Evolutionary conservation across 306 rosid species (phyloP).

Genomic region (Leucaena leucocephala): DNA sequence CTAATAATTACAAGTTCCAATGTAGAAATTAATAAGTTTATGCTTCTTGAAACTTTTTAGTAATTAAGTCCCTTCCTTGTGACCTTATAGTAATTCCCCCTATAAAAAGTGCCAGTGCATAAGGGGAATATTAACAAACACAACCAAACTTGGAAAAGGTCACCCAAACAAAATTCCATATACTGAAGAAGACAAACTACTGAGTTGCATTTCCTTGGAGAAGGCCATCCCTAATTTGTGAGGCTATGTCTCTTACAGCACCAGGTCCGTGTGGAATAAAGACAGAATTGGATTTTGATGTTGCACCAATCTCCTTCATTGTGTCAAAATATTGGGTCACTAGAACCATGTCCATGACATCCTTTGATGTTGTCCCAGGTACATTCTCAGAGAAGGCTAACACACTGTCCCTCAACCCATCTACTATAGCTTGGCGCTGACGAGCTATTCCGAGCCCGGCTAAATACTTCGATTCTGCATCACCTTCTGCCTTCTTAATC

Average conservation of each 20-base stretch:
- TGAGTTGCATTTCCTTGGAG: constrained; percentile 56
- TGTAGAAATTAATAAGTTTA: too few species aligned
- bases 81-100: too few species aligned
- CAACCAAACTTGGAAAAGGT: not conserved
- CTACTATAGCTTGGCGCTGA: constrained; percentile 93
- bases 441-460: constrained; percentile 89
- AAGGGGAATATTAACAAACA: constrained; percentile 13
- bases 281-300: constrained; percentile 82
- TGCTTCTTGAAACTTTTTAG: too few species aligned
- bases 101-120: not conserved
- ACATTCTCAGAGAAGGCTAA: constrained; percentile 83
- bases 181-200: constrained; percentile 1
- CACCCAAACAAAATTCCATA: not conserved
- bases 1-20: too few species aligned
- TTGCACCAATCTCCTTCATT: constrained; percentile 92
- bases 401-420: constrained; percentile 92
- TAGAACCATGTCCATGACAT: constrained; percentile 97
- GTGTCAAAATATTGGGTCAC: constrained; percentile 96
- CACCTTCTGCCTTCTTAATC: constrained; percentile 86
- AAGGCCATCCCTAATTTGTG: constrained; percentile 87
- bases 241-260: constrained; percentile 75
- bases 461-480: constrained; percentile 89
- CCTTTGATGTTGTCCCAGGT: constrained; percentile 86
- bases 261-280: constrained; percentile 98
- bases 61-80: too few species aligned